Conservation (phyloP, 805 yeast genomes). For the Candida piceae region DNA sequence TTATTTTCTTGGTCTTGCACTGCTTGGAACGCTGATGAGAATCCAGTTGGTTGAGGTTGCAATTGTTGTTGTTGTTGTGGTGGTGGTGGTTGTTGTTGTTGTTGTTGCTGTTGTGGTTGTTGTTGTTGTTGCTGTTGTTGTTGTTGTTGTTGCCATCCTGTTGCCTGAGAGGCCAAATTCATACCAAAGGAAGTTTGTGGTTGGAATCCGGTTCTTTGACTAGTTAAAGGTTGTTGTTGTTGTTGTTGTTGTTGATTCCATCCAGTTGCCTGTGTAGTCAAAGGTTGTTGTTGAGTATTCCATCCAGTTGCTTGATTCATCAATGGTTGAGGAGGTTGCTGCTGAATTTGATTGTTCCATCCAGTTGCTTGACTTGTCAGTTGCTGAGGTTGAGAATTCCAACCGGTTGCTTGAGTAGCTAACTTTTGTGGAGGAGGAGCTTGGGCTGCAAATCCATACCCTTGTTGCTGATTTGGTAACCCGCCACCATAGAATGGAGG, state of each 20-base stretch:
- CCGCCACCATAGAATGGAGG: constrained; percentile 18
- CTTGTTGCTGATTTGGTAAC: constrained; percentile 35
- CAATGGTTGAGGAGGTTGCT: constrained; percentile 5
- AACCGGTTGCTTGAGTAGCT: constrained; percentile 11
- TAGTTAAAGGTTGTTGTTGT: constrained; percentile 15
- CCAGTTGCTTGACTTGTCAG: constrained; percentile 8
- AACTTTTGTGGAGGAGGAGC: constrained; percentile 4
- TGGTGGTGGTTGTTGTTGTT: too few relatives aligned
- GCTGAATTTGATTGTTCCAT: constrained; percentile 15
- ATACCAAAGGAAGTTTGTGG: constrained; percentile 35
- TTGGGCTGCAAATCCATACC: constrained; percentile 27
- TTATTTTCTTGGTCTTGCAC: constrained; percentile 38
- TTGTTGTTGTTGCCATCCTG: constrained; percentile 34
- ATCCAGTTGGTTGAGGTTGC: constrained; percentile 43
- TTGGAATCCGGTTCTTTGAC: constrained; percentile 37
- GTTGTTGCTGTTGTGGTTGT: constrained; percentile 15
- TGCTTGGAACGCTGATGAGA: constrained; percentile 28
- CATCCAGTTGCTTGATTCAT: constrained; percentile 22
- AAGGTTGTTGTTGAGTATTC: constrained; percentile 15
- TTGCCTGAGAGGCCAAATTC: constrained; percentile 33
- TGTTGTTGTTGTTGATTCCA: constrained; percentile 20
- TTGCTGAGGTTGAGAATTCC: constrained; percentile 9
- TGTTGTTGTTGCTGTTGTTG: constrained; percentile 14
- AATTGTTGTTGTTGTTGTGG: constrained; percentile 21
- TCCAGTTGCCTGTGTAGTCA: constrained; percentile 25